These are phyloP conservation scores for Melastoma malabathricum DNA, from an alignment of 345 rosid genomes.

Conservation along the genomic window DNA sequence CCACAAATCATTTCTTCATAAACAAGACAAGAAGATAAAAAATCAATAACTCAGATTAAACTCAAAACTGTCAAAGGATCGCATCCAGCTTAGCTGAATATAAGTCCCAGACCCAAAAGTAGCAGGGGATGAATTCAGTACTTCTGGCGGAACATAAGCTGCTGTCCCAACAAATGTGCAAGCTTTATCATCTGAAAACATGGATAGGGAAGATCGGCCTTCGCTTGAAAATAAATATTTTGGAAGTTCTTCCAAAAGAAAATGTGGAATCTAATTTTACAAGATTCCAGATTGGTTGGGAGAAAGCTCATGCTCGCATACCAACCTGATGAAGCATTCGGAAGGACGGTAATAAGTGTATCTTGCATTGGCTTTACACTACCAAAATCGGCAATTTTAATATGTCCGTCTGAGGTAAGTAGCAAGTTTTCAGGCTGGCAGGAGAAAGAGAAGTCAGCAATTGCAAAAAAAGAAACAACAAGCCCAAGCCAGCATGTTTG, in stretches of 20 bases:
- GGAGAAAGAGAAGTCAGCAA: constrained; percentile 3
- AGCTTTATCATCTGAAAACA: constrained; percentile 71
- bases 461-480: no score
- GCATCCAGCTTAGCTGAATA: background rate
- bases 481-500: no score
- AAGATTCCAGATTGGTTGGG: no score
- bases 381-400: constrained; percentile 95
- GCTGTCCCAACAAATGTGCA: constrained; percentile 99
- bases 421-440: constrained; percentile 94
- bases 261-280: no score
- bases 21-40: no score
- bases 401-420: constrained; percentile 69
- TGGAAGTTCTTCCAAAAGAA: no score
- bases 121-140: constrained; percentile 94
- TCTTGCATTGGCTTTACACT: constrained; percentile 98
- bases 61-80: no score
- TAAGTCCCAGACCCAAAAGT: constrained; percentile 64
- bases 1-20: constrained; percentile 88
- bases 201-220: no score
- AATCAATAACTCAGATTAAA: no score
- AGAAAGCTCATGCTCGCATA: background rate
- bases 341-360: constrained; percentile 80
- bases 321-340: constrained; percentile 92
- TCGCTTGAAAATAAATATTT: no score
- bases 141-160: constrained; percentile 98